phyloP scores from a whole-genome alignment of 768 basidiomycete species.

The Kwoniella shandongensis region DNA sequence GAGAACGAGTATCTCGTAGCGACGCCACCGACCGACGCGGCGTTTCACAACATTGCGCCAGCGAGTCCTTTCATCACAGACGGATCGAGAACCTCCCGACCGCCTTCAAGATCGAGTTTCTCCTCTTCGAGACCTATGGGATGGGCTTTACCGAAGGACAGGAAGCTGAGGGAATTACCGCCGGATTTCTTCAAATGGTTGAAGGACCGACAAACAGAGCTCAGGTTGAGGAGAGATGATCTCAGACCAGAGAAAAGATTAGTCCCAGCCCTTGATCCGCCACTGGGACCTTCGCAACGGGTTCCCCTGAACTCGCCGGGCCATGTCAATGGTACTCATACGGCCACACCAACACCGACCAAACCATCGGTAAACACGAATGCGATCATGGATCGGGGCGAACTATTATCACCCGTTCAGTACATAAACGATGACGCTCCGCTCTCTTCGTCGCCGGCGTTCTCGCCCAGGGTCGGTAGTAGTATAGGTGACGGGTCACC shows the following conservation, averaged over 20 bases:
- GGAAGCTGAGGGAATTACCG: constrained; percentile 36
- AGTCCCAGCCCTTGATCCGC: constrained; percentile 10
- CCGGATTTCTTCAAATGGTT: constrained; percentile 51
- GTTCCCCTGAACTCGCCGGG: not conserved
- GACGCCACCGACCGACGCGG: constrained; percentile 39
- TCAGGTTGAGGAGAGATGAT: constrained; percentile 8
- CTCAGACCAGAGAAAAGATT: constrained; percentile 5
- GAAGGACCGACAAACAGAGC: constrained; percentile 31
- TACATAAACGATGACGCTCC: constrained; percentile 20
- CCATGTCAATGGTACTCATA: not conserved
- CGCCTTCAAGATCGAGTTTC: constrained; percentile 41
- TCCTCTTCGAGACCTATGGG: constrained; percentile 44
- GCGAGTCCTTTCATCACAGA: constrained; percentile 33
- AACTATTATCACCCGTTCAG: constrained; percentile 13
- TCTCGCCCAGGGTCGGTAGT: not conserved
- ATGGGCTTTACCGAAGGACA: constrained; percentile 30
- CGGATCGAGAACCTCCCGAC: constrained; percentile 23
- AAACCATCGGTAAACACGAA: constrained; percentile 15
- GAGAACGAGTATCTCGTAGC: constrained; percentile 71
- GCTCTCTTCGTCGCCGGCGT: not conserved
- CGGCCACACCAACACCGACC: constrained; percentile 16
- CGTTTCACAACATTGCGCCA: constrained; percentile 31
- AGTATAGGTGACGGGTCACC: constrained; percentile 1
- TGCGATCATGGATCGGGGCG: not conserved
- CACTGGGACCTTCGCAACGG: constrained; percentile 17